Base-by-base conservation (phyloP, 2,329 filamentous ascomycete species). In the Alternaria novae-zelandiae region DNA sequence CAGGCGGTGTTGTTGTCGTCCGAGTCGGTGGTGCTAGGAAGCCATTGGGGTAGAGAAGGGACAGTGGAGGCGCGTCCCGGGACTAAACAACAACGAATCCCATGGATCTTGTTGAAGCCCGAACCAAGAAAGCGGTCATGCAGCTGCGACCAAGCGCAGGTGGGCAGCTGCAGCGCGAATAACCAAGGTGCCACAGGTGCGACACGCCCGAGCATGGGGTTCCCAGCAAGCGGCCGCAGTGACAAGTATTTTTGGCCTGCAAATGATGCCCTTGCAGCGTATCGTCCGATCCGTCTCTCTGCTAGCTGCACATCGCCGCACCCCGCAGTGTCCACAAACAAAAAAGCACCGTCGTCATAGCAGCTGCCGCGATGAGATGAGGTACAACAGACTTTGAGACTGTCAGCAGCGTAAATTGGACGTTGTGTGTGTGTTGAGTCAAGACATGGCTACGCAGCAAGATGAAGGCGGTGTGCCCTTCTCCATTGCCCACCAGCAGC, bases 401-500 rank as follows among this genome's bases (percentile, higher is more conserved):
- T 36, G 49, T 17, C 49, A 23, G 28, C 49, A 23, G 28, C 32
- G 12, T n/a, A 13, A 23, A 10, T n/a, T 32, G 12, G 17, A 10
- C 11, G 28, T 23, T 12, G 49, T 51, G 49, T 51, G 49, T 13
- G 6, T 15, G 32, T 36, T 21, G 26, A 32, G 8, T 44, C 17
- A 20, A 7, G 54, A 23, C 54, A 68, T 85, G 83, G 79, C 82
- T 13, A 81, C 82, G 17, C 83, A 78, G 68, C 76, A 83, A 64
- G 68, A 79, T 43, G 70, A 75, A 46, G 71, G 71, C 59, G 80
- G 79, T 55, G 78, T 84, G 58, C 77, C 80, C 23, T 80, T 86
- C 66, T 76, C 79, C 54, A 70, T 86, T 28, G 73, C 80, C 54
- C 76, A 81, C 51, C 68, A 80, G 12, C 83, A 87, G 67, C 83